These are phyloP conservation scores for Xylariomycetidae sp. DNA, from an alignment of 2,329 filamentous ascomycete genomes.

Conservation along the genomic window DNA sequence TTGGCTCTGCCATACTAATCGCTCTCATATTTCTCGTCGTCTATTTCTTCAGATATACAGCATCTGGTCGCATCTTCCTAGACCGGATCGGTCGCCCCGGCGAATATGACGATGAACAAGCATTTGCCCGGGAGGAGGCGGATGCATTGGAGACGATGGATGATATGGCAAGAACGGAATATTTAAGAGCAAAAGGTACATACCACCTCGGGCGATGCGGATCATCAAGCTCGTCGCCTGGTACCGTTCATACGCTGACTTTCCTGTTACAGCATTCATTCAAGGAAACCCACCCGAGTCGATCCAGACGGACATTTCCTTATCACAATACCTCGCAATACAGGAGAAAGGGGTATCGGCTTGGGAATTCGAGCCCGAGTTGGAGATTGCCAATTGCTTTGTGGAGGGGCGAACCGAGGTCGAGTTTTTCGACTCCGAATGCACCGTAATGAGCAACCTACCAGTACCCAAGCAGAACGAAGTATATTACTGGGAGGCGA, in stretches of 20 bases:
- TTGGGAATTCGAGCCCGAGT: conserved; percentile 98
- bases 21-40: conserved; percentile 74
- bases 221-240: too few relatives aligned
- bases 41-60: conserved; percentile 92
- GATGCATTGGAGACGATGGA: conserved; percentile 95
- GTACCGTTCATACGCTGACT: conserved; percentile 2
- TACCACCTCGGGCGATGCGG: conserved; percentile 2
- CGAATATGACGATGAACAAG: conserved; percentile 97
- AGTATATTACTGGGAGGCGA: conserved; percentile 99
- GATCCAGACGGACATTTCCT: conserved; percentile 89
- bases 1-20: conserved; percentile 84
- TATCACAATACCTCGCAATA: conserved; percentile 96
- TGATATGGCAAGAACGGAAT: conserved; percentile 84
- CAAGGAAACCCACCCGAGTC: conserved; percentile 94
- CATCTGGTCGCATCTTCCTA: conserved; percentile 81
- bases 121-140: conserved; percentile 87
- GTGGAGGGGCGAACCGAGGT: conserved; percentile 95
- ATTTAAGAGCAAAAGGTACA: conserved; percentile 89
- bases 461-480: conserved; percentile 98
- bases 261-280: conserved; percentile 66
- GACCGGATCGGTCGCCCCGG: conserved; percentile 90
- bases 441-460: conserved; percentile 93
- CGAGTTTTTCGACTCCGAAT: conserved; percentile 97
- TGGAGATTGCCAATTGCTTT: conserved; percentile 98
- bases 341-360: conserved; percentile 99